Conservation (phyloP, 2,329 filamentous ascomycete species). For the Sporothrix dimorphospora region DNA sequence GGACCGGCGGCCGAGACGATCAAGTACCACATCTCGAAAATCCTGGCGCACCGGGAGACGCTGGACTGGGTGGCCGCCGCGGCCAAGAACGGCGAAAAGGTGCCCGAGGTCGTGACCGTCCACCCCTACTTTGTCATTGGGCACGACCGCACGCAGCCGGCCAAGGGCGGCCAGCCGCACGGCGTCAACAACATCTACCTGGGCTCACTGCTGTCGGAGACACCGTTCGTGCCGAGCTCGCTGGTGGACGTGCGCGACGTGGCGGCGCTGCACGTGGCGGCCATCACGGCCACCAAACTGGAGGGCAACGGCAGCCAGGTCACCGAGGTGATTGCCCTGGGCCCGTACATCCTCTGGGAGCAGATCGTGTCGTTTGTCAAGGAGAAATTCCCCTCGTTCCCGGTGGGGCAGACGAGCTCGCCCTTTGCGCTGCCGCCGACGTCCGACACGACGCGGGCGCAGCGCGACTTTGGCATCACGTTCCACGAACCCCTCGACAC, state of each 20-base stretch:
- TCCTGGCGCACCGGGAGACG: constrained; percentile 29
- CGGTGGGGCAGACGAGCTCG: not conserved
- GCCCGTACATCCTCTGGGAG: not conserved
- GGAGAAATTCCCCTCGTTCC: not conserved
- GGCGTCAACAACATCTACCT: constrained; percentile 24
- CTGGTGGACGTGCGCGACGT: constrained; percentile 32
- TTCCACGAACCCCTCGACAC: constrained; percentile 1
- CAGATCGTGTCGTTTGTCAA: not conserved
- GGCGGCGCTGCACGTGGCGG: constrained; percentile 11
- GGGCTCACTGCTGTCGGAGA: not conserved
- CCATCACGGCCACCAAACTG: not conserved
- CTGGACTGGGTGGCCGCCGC: constrained; percentile 24
- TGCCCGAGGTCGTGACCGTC: constrained; percentile 27
- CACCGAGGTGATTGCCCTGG: constrained; percentile 10
- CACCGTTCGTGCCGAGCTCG: constrained; percentile 9
- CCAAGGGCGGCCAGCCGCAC: not conserved
- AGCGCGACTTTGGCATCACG: constrained; percentile 7
- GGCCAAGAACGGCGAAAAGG: constrained; percentile 1
- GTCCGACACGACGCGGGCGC: not conserved
- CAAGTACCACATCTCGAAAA: constrained; percentile 39
- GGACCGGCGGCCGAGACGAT: constrained; percentile 31
- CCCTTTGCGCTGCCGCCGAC: not conserved
- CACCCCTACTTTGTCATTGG: constrained; percentile 31
- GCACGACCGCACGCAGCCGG: constrained; percentile 20
- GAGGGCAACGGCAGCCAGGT: not conserved